phyloP scores from a whole-genome alignment of 495 filamentous ascomycete species.

The Penicillium cinerascens region DNA sequence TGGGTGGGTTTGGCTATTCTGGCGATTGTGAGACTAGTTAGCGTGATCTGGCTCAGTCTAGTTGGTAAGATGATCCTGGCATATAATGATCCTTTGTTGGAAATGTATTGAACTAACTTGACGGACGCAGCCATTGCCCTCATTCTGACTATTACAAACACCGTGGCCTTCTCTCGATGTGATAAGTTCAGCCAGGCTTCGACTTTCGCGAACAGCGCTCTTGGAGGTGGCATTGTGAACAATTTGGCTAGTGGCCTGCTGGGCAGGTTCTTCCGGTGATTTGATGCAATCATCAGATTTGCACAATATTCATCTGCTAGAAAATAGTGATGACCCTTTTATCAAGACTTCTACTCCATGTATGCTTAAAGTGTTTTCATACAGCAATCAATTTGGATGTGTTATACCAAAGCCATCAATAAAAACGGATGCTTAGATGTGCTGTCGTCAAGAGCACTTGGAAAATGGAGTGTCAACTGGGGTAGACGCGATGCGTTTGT shows the following conservation, averaged over 20 bases:
- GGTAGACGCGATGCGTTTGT: too few relatives aligned
- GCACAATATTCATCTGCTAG: too few relatives aligned
- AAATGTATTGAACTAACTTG: slow-evolving; percentile 18
- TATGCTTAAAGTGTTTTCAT: slow-evolving; percentile 6
- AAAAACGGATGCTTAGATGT: too few relatives aligned
- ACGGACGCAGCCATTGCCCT: slow-evolving; percentile 71
- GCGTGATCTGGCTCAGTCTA: slow-evolving; percentile 86
- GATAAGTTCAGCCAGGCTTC: slow-evolving; percentile 97
- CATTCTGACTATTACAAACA: slow-evolving; percentile 86
- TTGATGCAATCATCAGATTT: neutral
- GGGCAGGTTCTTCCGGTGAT: slow-evolving; percentile 69
- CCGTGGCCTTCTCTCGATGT: slow-evolving; percentile 90
- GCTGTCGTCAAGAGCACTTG: too few relatives aligned
- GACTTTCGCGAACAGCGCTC: slow-evolving; percentile 73
- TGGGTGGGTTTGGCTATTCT: slow-evolving; percentile 84
- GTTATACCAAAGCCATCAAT: too few relatives aligned
- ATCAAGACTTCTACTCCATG: neutral
- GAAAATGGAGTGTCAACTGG: too few relatives aligned
- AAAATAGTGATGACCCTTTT: neutral
- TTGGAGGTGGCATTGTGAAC: slow-evolving; percentile 74
- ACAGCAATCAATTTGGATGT: too few relatives aligned
- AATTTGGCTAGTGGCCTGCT: slow-evolving; percentile 82
- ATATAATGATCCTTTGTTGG: neutral
- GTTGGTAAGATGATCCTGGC: slow-evolving; percentile 62
- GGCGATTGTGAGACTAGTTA: slow-evolving; percentile 71